A percentile compares a stretch with the other conserved stretches of the same genome.
Conservation (phyloP, 257 asterid species). For the Petunia secreta region DNA sequence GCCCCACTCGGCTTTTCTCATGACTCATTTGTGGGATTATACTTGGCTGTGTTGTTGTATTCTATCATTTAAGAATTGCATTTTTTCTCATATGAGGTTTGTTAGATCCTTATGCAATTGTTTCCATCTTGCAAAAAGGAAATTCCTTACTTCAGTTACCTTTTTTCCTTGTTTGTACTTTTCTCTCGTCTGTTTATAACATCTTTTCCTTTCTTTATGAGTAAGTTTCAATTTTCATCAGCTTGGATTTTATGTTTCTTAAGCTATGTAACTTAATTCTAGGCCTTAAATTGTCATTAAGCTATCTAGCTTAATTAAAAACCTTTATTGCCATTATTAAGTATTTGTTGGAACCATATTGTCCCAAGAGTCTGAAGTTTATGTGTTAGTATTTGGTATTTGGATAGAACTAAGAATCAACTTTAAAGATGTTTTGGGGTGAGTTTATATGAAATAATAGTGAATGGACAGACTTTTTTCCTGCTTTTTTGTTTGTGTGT, state of each 20-base stretch:
- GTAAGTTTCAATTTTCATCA: background rate
- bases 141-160: constrained; percentile 1
- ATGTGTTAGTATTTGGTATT: no score
- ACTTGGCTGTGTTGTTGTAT: no score
- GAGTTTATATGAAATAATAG: no score
- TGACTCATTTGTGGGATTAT: no score
- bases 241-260: background rate
- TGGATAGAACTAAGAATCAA: background rate
- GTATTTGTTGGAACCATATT: background rate
- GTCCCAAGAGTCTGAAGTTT: background rate
- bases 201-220: background rate
- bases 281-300: no score
- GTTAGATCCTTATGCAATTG: background rate
- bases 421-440: background rate
- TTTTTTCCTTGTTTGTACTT: background rate
- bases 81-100: no score
- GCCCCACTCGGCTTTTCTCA: no score
- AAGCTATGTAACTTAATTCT: background rate
- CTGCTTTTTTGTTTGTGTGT: background rate
- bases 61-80: no score
- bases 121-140: background rate
- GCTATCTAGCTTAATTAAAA: no score
- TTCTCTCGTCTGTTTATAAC: background rate
- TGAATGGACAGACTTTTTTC: background rate
- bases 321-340: background rate